Evolutionary conservation across 2,329 filamentous ascomycete species (phyloP).

Genomic region (Diaporthe batatas): DNA sequence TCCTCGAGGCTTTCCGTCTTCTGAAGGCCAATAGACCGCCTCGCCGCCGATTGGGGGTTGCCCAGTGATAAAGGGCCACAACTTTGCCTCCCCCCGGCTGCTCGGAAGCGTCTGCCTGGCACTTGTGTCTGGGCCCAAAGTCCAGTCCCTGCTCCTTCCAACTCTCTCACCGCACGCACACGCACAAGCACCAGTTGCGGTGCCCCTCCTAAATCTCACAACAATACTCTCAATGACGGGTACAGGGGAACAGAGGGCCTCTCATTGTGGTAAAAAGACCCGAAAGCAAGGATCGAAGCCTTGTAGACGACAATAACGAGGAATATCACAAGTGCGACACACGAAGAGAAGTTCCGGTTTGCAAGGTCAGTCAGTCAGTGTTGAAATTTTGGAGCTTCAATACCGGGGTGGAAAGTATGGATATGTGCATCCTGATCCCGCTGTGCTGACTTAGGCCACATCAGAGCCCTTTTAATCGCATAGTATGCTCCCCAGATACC

Average conservation of each 20-base stretch:
- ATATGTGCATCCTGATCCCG: neutral
- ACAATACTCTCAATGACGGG: constrained; percentile 1
- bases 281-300: neutral
- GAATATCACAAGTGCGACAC: constrained; percentile 19
- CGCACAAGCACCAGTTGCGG: neutral
- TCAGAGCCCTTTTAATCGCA: neutral
- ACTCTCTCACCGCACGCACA: neutral
- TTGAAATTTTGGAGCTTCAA: constrained; percentile 34
- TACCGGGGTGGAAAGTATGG: constrained; percentile 35
- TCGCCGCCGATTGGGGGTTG: neutral
- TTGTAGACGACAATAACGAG: constrained; percentile 1
- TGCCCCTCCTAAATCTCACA: constrained; percentile 19
- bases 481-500: no score
- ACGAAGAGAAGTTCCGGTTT: constrained; percentile 10
- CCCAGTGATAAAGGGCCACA: neutral
- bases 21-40: constrained; percentile 1
- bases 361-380: constrained; percentile 11
- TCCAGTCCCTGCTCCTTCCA: constrained; percentile 8
- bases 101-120: neutral
- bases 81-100: neutral
- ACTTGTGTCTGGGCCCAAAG: neutral
- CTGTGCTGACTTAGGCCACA: no score
- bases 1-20: neutral
- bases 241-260: neutral
- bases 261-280: neutral